Evolutionary conservation across 768 basidiomycete species (phyloP), one percentile per base, ranked within the genome.

Genomic region (Auriscalpium microsporum): DNA sequence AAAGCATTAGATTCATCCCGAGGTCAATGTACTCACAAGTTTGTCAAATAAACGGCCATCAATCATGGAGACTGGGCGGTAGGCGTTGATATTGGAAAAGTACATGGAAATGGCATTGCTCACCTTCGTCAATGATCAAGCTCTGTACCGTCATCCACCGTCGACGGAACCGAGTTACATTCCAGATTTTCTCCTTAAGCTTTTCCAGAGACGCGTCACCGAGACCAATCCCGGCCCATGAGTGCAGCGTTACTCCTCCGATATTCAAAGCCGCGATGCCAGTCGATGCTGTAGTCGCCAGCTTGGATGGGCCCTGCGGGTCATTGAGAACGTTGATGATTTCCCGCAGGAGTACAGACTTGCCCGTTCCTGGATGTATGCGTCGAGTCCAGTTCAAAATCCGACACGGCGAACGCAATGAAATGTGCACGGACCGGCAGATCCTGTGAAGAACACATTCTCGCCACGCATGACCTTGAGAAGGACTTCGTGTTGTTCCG

Each of bases 41-140:
- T 89, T 93, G 67, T 94, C 90, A 59, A 93, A 91, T 2, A 90
- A 69, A 9, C 63, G 63, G 5, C 86, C 90, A 59, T 92, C 89
- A 21, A 95, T 79, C 92, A 95, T 94, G 1, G 92, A 94, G 50
- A 94, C 90, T 94, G 53, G 10, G 61, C 47, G 40, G 14, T 45
- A 36, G 28, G 47, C 38, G 6, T 55, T 14, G 56, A 47, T 28
- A 28, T 19, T 23, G 19, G 37, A 42, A 48, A 23, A 16, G 11
- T 11, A 1, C 33, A 11, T 16, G 13, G 37, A 46, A 51, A 46
- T 38, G 13, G 45, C 45, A 68, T 80, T 28, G 28, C 28, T 60
- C 65, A 90, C 92, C 81, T 72, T 95, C 92, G 63, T 95, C 92
- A 49, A 95, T 80, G 61, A 95, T 84, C 23, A 95, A 74, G 4